phyloP scores from a whole-genome alignment of 1,284 basidiomycete genomes.

The Fomitopsis schrenkii region DNA sequence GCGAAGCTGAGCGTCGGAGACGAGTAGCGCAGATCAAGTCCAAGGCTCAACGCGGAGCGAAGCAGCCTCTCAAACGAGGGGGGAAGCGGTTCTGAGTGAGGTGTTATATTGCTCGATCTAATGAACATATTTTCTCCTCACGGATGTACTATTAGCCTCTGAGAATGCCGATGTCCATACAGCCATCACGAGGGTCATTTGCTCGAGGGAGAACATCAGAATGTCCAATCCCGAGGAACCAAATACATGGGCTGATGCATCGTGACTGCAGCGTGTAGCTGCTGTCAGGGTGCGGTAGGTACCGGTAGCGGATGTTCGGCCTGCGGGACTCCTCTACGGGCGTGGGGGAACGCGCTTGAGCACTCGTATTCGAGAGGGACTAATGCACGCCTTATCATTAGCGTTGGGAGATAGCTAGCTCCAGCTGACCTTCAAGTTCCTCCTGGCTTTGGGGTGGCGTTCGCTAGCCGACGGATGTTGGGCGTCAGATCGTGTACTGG shows the following conservation, averaged over 20 bases:
- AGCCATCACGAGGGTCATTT: background rate
- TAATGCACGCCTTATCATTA: background rate
- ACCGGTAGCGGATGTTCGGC: background rate
- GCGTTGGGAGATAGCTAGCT: background rate
- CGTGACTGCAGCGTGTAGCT: background rate
- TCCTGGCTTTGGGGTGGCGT: background rate
- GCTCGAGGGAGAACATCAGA: too few relatives aligned
- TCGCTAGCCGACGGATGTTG: background rate
- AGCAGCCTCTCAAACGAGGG: slow-evolving; percentile 71
- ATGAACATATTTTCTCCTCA: background rate
- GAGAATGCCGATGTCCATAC: background rate
- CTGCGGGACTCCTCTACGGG: too few relatives aligned
- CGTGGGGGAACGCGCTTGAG: too few relatives aligned
- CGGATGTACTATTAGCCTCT: slow-evolving; percentile 8
- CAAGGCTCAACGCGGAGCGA: slow-evolving; percentile 43
- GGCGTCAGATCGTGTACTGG: background rate
- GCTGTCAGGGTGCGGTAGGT: too few relatives aligned
- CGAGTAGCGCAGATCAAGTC: slow-evolving; percentile 33
- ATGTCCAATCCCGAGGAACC: background rate
- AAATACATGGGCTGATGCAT: background rate
- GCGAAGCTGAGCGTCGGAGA: slow-evolving; percentile 45
- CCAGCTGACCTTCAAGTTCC: background rate
- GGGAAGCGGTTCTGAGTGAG: slow-evolving; percentile 59
- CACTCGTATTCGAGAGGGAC: background rate
- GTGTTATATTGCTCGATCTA: background rate